phyloP scores from a whole-genome alignment of 2,329 filamentous ascomycete genomes.

The Curvularia verruculosa region DNA sequence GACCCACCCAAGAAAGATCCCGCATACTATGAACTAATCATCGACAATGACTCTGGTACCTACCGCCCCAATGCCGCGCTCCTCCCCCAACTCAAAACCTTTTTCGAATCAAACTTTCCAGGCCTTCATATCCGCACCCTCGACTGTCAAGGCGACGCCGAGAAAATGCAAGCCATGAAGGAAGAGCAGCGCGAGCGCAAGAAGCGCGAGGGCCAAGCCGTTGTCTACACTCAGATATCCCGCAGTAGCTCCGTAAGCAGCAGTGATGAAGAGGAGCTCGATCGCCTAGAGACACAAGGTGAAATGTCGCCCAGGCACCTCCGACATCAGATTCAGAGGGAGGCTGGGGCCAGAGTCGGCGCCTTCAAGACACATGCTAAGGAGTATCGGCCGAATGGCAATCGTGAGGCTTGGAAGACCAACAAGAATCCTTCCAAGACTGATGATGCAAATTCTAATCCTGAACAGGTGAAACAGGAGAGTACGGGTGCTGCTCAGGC shows the following conservation, averaged over 20 bases:
- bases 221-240: slow-evolving; percentile 62
- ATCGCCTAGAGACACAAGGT: slow-evolving; percentile 43
- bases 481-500: background rate
- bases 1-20: slow-evolving; percentile 57
- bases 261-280: slow-evolving; percentile 64
- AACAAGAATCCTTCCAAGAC: slow-evolving; percentile 10
- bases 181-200: slow-evolving; percentile 74
- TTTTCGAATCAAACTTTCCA: slow-evolving; percentile 74
- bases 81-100: slow-evolving; percentile 72
- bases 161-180: slow-evolving; percentile 77
- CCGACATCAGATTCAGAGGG: slow-evolving; percentile 37
- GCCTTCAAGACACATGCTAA: slow-evolving; percentile 35
- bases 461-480: background rate
- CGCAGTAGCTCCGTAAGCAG: slow-evolving; percentile 57
- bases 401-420: slow-evolving; percentile 1
- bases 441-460: background rate
- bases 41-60: slow-evolving; percentile 94
- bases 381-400: slow-evolving; percentile 25
- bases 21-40: slow-evolving; percentile 78
- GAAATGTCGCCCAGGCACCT: slow-evolving; percentile 33
- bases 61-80: slow-evolving; percentile 84
- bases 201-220: slow-evolving; percentile 63
- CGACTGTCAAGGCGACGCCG: slow-evolving; percentile 74
- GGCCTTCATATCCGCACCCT: slow-evolving; percentile 76
- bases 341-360: slow-evolving; percentile 30